Evolutionary conservation across 2,329 filamentous ascomycete species (phyloP).

Genomic region (Metarhizium humberi): DNA sequence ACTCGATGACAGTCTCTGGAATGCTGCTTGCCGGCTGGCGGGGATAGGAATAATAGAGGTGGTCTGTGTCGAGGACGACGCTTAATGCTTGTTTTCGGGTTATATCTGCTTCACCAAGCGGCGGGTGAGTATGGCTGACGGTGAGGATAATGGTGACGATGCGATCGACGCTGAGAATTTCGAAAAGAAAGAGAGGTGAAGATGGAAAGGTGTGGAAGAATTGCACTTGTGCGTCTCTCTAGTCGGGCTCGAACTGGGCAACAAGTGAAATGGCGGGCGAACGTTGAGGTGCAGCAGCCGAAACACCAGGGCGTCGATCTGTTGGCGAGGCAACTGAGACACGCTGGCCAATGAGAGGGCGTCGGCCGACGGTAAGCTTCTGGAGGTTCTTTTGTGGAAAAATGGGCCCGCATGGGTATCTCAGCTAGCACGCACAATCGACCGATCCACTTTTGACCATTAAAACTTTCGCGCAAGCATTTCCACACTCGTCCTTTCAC

Average conservation of each 20-base stretch:
- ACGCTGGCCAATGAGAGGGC: background rate
- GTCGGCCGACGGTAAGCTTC: background rate
- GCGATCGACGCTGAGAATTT: background rate
- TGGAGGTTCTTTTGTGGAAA: background rate
- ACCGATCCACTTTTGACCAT: too few species aligned
- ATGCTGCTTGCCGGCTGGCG: constrained; percentile 3
- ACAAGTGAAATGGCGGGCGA: constrained; percentile 9
- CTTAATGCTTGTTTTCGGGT: background rate
- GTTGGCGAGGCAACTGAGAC: constrained; percentile 25
- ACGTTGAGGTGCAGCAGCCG: constrained; percentile 4
- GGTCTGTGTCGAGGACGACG: constrained; percentile 2
- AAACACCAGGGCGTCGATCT: constrained; percentile 18
- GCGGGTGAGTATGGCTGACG: background rate
- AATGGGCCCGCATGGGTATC: background rate
- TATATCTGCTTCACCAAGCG: background rate
- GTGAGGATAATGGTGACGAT: constrained; percentile 1
- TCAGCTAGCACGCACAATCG: background rate
- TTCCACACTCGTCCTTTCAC: background rate
- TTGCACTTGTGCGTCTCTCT: background rate
- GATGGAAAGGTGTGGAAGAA: background rate
- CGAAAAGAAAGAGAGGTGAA: background rate
- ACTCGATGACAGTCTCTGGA: background rate
- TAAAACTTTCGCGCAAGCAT: background rate
- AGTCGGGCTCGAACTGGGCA: constrained; percentile 5
- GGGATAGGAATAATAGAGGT: background rate